Evolutionary conservation across 441 rosid genomes (phyloP), one percentile per base, ranked within the genome.

Genomic region (Gossypium aridum): DNA sequence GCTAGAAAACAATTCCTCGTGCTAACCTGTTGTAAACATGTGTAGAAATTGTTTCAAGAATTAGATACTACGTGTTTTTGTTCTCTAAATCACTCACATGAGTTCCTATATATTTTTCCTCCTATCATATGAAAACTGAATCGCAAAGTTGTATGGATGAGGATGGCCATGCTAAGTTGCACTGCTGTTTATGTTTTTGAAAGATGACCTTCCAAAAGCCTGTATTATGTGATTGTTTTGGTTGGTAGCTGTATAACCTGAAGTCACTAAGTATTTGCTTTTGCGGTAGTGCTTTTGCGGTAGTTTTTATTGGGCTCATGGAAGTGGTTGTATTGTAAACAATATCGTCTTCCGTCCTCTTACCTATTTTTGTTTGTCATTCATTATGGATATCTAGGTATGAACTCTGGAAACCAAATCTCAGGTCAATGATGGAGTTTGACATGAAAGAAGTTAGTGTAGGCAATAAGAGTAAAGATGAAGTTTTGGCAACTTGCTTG

Each of bases 331-430:
- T 9, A 23, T 67, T 5, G 17, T 47, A 26, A 16, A 17, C 43
- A 22, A 7, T 49, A 45, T 45, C 12, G 23, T 17, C 12, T 65
- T 60, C 62, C 47, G 34, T 66, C 13, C 12, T 9, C 16, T 55
- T 43, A 37, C 53, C 69, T 22, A 45, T 53, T 16, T 61, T 34
- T 56, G 14, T 23, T 51, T 22, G 47, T 64, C 22, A 59, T 34
- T 34, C 51, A 23, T 19, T 60, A 2, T 45, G 25, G 17, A 20
- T 75, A 75, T 71, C 34, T 84, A 94, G 99, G 80, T 89, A 96
- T 80, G 93, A 93, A 81, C 92, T 96, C 16, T 96, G 99, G 99
- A 96, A 93, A 83, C 99, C 99, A 78, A 91, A 96, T 82, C 97
- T 93, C 45, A 89, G 99, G 85, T 89, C 99, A 70, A 82, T 84